Conservation (phyloP, 257 asterid species). For the Plantago elongata region DNA sequence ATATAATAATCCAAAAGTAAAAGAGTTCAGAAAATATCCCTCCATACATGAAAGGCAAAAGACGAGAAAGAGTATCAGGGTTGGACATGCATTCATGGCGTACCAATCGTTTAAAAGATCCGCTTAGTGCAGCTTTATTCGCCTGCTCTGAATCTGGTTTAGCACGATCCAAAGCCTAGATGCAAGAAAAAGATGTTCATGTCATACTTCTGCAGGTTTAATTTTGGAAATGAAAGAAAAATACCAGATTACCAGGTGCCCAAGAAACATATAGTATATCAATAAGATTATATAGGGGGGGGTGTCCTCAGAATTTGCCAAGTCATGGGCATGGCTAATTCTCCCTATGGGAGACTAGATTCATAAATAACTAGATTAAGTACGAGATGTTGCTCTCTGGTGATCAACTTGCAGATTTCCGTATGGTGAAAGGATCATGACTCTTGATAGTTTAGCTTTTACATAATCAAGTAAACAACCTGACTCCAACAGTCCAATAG, state of each 20-base stretch:
- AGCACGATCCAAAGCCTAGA: conserved; percentile 80
- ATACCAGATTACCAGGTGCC: not conserved
- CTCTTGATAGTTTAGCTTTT: too few relatives aligned
- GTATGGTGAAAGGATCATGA: too few relatives aligned
- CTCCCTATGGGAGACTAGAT: too few relatives aligned
- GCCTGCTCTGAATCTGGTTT: conserved; percentile 61
- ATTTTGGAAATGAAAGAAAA: conserved; percentile 4
- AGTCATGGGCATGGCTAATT: too few relatives aligned
- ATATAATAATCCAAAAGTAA: not conserved
- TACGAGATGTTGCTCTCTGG: too few relatives aligned
- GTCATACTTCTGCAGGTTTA: conserved; percentile 17
- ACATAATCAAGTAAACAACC: too few relatives aligned
- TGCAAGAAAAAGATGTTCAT: conserved; percentile 14
- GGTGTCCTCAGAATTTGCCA: too few relatives aligned
- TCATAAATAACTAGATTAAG: too few relatives aligned
- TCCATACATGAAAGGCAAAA: not conserved
- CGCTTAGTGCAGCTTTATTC: conserved; percentile 31
- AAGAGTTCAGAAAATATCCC: not conserved
- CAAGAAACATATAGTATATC: not conserved
- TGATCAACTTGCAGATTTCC: too few relatives aligned
- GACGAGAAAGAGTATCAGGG: not conserved
- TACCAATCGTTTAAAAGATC: conserved; percentile 71
- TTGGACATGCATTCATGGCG: conserved; percentile 11
- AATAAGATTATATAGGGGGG: too few relatives aligned
- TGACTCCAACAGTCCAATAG: too few relatives aligned